phyloP scores from a whole-genome alignment of 352 stramenopile species.

The Globisporangium ultimum region DNA sequence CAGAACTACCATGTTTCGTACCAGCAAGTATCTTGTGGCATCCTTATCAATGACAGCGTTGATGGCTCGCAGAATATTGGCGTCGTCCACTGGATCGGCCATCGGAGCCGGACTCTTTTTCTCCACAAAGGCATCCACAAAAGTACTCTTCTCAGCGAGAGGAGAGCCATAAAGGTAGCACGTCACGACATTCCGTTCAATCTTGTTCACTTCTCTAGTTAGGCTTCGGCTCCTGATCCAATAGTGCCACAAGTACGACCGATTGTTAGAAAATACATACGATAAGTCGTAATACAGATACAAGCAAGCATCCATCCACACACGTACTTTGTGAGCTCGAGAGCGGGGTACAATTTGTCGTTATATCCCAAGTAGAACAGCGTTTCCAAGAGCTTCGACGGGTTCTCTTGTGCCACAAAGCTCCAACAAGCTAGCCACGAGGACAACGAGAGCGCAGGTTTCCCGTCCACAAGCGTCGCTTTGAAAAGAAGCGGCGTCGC shows the following conservation, averaged over 20 bases:
- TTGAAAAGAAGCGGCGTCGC: slow-evolving; percentile 57
- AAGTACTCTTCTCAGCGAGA: slow-evolving; percentile 45
- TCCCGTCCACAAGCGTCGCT: slow-evolving; percentile 47
- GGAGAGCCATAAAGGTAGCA: slow-evolving; percentile 62
- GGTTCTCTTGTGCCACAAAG: slow-evolving; percentile 74
- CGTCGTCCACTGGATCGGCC: slow-evolving; percentile 28
- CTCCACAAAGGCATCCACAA: slow-evolving; percentile 52
- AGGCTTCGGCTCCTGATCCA: slow-evolving; percentile 35
- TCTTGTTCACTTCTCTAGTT: slow-evolving; percentile 49
- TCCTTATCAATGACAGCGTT: slow-evolving; percentile 56
- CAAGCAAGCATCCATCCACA: not conserved
- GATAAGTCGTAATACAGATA: not conserved
- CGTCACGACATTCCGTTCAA: slow-evolving; percentile 69
- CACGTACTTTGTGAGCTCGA: slow-evolving; percentile 67
- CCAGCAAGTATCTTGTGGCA: slow-evolving; percentile 60
- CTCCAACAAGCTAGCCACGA: slow-evolving; percentile 73
- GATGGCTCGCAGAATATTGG: slow-evolving; percentile 47
- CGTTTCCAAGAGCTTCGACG: slow-evolving; percentile 66
- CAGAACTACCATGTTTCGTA: slow-evolving; percentile 19
- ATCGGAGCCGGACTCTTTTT: slow-evolving; percentile 18
- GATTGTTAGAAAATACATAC: too few species aligned
- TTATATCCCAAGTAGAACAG: slow-evolving; percentile 85
- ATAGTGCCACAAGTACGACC: not conserved
- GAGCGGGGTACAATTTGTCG: slow-evolving; percentile 55
- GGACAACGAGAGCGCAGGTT: slow-evolving; percentile 42